These are phyloP conservation scores for Thraustochytrium sp. DNA, from an alignment of 352 stramenopile genomes.

Conservation along the genomic window DNA sequence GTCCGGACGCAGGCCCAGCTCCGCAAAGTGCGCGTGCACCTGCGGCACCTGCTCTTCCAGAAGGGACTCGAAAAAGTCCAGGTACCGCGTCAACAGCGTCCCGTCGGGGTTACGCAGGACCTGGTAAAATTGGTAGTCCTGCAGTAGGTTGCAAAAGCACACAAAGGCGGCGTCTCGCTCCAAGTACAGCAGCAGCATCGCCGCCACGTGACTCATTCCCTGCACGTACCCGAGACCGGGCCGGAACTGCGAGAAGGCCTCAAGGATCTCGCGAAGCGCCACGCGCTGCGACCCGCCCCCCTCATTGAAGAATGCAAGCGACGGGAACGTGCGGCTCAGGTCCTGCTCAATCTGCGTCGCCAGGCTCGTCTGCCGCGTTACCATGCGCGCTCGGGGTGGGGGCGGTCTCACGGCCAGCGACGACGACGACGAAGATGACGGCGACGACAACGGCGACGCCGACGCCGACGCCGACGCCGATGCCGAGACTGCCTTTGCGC, in stretches of 20 bases:
- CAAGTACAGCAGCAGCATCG: constrained; percentile 74
- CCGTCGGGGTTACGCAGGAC: background rate
- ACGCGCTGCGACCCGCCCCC: background rate
- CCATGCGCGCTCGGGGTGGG: background rate
- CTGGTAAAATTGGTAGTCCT: constrained; percentile 30
- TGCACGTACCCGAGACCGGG: constrained; percentile 77
- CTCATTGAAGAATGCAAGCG: constrained; percentile 44
- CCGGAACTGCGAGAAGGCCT: constrained; percentile 74
- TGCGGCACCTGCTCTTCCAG: background rate
- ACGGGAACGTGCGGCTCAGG: constrained; percentile 42
- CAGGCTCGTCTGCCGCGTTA: background rate
- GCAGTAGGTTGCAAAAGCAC: constrained; percentile 35
- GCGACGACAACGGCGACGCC: too few species aligned
- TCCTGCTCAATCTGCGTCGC: constrained; percentile 35
- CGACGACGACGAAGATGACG: too few species aligned
- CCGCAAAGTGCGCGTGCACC: background rate
- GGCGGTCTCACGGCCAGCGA: background rate
- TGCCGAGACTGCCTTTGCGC: too few species aligned
- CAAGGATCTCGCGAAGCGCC: constrained; percentile 64
- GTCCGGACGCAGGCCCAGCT: background rate
- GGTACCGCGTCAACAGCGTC: background rate
- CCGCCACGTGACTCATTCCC: constrained; percentile 75
- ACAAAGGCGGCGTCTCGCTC: constrained; percentile 56
- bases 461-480: too few species aligned
- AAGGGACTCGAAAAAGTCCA: constrained; percentile 21